Percentiles rank a stretch among this genome's conserved stretches.
phyloP scores from a whole-genome alignment of 2,329 filamentous ascomycete genomes.

The Pseudogymnoascus sp. region DNA sequence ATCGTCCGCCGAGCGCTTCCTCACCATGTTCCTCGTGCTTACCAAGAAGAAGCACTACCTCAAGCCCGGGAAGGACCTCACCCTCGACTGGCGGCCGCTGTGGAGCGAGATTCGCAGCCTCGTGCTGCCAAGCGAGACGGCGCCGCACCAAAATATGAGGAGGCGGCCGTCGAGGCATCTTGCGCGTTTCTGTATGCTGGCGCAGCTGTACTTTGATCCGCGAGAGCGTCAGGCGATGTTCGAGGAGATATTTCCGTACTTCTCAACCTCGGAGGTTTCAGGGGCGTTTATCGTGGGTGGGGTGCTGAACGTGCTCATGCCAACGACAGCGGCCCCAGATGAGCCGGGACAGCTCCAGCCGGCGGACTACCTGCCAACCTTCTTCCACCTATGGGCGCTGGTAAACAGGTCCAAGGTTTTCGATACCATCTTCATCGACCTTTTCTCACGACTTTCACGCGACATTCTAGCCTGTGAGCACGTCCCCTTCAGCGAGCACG shows the following conservation, averaged over 20 bases:
- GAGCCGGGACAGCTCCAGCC: conserved; percentile 71
- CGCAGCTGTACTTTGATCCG: conserved; percentile 88
- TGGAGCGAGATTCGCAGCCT: conserved; percentile 90
- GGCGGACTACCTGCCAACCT: conserved; percentile 79
- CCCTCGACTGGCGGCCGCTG: conserved; percentile 84
- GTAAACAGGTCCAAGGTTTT: conserved; percentile 82
- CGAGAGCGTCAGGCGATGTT: conserved; percentile 73
- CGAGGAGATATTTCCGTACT: conserved; percentile 74
- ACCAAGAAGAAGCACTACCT: conserved; percentile 98
- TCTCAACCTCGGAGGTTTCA: conserved; percentile 86
- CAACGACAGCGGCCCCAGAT: conserved; percentile 68
- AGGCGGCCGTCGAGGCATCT: conserved; percentile 55
- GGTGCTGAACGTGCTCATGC: conserved; percentile 76
- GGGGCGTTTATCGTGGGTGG: conserved; percentile 90
- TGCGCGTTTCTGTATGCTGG: conserved; percentile 82
- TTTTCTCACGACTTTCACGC: conserved; percentile 77
- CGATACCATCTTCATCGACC: conserved; percentile 80
- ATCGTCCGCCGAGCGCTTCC: conserved; percentile 75
- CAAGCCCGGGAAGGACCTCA: conserved; percentile 80
- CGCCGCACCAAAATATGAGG: conserved; percentile 49
- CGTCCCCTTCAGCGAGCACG: conserved; percentile 74
- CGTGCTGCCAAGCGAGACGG: conserved; percentile 76
- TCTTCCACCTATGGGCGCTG: conserved; percentile 94
- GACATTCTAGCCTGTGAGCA: conserved; percentile 70
- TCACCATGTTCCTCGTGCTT: conserved; percentile 91